phyloP scores from a whole-genome alignment of 2,329 filamentous ascomycete species.

The Paecilomyces dactylethromorphus region DNA sequence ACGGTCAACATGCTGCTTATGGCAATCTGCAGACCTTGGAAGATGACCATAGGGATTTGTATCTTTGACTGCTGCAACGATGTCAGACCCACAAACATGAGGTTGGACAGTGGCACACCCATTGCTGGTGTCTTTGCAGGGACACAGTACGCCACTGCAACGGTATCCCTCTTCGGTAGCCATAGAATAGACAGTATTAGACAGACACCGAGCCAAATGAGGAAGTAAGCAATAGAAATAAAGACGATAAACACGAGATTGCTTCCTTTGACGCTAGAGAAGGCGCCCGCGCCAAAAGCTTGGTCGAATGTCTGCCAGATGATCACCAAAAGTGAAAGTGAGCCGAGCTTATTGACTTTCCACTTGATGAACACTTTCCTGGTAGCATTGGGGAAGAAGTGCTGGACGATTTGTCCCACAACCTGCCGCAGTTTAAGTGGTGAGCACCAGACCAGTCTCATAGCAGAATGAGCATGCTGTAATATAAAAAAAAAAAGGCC shows the following conservation, averaged over 20 bases:
- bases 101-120: constrained; percentile 55
- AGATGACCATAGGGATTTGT: constrained; percentile 59
- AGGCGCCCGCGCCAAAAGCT: constrained; percentile 54
- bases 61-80: constrained; percentile 52
- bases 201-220: constrained; percentile 44
- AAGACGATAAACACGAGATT: constrained; percentile 53
- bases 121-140: constrained; percentile 61
- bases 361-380: constrained; percentile 42
- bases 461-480: too few species aligned
- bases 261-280: constrained; percentile 46
- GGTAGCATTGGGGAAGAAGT: constrained; percentile 43
- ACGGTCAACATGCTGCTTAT: constrained; percentile 36
- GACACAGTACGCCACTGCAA: constrained; percentile 61
- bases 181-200: constrained; percentile 45
- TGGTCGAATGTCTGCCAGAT: constrained; percentile 61
- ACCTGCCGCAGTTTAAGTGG: constrained; percentile 12
- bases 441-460: not conserved
- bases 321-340: constrained; percentile 32
- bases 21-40: constrained; percentile 39
- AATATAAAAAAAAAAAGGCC: not conserved
- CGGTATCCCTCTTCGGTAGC: constrained; percentile 51
- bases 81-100: constrained; percentile 56
- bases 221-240: not conserved
- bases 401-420: constrained; percentile 50
- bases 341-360: constrained; percentile 34